phyloP scores from a whole-genome alignment of 129 eudicot species.

The Centrapalus pauciflorus region DNA sequence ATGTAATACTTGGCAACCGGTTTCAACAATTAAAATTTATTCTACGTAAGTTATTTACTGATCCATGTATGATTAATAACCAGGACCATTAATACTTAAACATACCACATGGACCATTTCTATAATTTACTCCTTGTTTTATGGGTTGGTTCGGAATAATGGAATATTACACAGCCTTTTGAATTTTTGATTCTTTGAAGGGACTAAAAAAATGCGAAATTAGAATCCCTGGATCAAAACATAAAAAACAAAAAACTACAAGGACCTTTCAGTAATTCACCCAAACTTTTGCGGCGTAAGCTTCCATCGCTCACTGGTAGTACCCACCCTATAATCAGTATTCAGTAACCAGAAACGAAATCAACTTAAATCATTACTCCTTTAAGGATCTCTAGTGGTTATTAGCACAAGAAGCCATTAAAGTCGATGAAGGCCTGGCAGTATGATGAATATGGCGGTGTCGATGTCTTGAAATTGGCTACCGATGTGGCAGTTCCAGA shows the following conservation, averaged over 20 bases:
- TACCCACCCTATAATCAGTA: not conserved
- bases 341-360: not conserved
- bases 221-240: not conserved
- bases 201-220: no score
- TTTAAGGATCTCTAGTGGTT: not conserved
- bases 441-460: conserved; percentile 78
- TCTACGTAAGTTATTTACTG: no score
- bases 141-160: no score
- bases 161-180: no score
- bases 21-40: no score
- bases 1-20: no score
- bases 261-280: not conserved
- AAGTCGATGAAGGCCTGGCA: conserved; percentile 77
- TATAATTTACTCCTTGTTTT: no score
- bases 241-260: not conserved
- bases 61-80: no score
- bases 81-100: no score
- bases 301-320: no score
- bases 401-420: not conserved
- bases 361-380: not conserved
- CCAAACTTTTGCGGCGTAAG: not conserved
- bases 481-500: conserved; percentile 51
- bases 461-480: conserved; percentile 64
- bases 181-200: no score
- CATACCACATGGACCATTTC: no score